Evolutionary conservation across 129 eudicot genomes (phyloP).

Genomic region (Mikania micrantha): DNA sequence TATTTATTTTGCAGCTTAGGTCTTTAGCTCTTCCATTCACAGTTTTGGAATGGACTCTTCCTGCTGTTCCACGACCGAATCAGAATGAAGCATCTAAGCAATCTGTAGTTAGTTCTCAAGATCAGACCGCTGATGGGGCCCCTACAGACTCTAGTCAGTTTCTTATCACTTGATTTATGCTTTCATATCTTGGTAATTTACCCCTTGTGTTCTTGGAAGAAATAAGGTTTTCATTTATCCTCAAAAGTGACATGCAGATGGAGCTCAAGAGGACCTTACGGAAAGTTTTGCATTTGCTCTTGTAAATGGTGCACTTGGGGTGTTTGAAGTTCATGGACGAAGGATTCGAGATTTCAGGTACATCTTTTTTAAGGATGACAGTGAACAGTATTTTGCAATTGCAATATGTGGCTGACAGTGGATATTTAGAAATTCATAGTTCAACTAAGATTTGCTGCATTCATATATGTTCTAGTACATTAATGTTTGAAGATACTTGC

Average conservation of each 20-base stretch:
- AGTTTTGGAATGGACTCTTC: constrained; percentile 96
- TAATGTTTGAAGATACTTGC: not conserved
- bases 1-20: constrained; percentile 60
- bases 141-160: constrained; percentile 63
- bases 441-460: not conserved
- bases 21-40: constrained; percentile 99
- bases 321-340: constrained; percentile 96
- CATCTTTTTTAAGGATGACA: not conserved
- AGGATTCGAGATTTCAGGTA: constrained; percentile 97
- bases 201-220: not conserved
- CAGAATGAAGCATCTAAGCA: constrained; percentile 53
- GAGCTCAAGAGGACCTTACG: constrained; percentile 84
- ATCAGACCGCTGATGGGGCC: constrained; percentile 36
- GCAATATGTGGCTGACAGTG: not conserved
- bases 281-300: constrained; percentile 94
- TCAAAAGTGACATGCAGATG: constrained; percentile 46
- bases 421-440: not conserved
- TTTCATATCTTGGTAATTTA: not conserved
- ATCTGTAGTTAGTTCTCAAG: constrained; percentile 44
- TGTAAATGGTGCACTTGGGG: constrained; percentile 96
- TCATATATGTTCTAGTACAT: not conserved
- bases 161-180: not conserved
- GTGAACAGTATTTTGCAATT: not conserved
- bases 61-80: constrained; percentile 76
- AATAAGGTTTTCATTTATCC: constrained; percentile 13